Percentiles rank a stretch among this genome's conserved stretches.
Evolutionary conservation across 768 basidiomycete genomes (phyloP).

Genomic region (Kwoniella sp.): DNA sequence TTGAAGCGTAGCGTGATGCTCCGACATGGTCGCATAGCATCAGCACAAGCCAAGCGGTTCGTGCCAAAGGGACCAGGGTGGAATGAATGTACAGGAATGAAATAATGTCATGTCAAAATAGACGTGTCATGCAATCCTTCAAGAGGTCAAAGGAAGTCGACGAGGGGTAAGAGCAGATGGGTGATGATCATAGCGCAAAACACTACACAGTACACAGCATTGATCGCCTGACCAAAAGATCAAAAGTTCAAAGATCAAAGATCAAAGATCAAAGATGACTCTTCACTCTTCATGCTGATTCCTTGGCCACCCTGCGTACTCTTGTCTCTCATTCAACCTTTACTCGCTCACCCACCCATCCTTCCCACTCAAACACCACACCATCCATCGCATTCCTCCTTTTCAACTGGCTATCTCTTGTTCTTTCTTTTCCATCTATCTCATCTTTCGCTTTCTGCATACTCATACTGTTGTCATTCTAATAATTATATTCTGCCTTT

Average conservation of each 20-base stretch:
- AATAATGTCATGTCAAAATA: too few species aligned
- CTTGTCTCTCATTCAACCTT: conserved; percentile 1
- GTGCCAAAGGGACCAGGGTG: not conserved
- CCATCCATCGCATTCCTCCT: not conserved
- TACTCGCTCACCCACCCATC: not conserved
- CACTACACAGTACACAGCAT: not conserved
- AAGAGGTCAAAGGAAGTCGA: not conserved
- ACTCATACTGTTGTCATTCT: conserved; percentile 1
- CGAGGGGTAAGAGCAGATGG: too few species aligned
- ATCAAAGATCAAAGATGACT: too few species aligned
- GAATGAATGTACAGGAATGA: too few species aligned
- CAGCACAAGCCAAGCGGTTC: not conserved
- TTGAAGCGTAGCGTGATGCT: not conserved
- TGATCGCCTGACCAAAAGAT: not conserved
- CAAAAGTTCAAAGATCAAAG: not conserved
- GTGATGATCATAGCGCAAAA: not conserved
- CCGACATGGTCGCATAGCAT: not conserved
- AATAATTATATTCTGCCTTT: not conserved
- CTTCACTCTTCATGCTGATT: too few species aligned
- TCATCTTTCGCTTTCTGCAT: not conserved
- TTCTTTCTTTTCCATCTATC: conserved; percentile 2
- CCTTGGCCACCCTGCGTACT: not conserved
- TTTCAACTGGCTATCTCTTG: not conserved
- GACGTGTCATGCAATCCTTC: too few species aligned
- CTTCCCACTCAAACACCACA: too few species aligned